Conservation (phyloP, 345 rosid species). For the Citrus cavaleriei region DNA sequence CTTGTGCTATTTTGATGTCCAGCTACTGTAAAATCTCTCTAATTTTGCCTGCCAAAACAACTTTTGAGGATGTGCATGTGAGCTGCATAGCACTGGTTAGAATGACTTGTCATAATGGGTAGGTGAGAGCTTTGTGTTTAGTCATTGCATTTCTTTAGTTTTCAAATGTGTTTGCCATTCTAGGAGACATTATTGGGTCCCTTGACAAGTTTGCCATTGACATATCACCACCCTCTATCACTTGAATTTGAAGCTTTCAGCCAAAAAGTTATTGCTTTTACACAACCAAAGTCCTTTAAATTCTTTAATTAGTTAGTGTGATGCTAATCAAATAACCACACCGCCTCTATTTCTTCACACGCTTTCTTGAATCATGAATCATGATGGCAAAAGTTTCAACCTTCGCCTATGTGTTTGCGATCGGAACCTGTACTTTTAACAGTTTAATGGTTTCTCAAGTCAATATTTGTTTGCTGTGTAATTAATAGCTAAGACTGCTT, state of each 20-base stretch:
- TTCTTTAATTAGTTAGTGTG: not conserved
- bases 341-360: not conserved
- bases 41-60: not conserved
- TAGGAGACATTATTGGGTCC: constrained; percentile 19
- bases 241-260: constrained; percentile 14
- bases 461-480: constrained; percentile 14
- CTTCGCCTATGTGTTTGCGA: not conserved
- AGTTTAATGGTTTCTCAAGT: not conserved
- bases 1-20: not conserved
- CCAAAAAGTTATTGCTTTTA: not conserved
- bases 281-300: not conserved
- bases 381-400: not conserved
- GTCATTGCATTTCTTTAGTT: not conserved
- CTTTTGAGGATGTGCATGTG: not conserved
- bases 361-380: not conserved
- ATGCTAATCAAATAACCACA: not conserved
- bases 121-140: constrained; percentile 16
- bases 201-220: constrained; percentile 19
- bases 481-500: not conserved
- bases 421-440: not conserved
- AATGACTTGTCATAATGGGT: constrained; percentile 6
- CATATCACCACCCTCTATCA: constrained; percentile 25
- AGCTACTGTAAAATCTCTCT: not conserved
- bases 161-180: constrained; percentile 15
- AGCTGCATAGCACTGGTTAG: not conserved